A percentile compares a stretch with the other conserved stretches of the same genome.
Evolutionary conservation across 306 rosid species (phyloP).

Genomic region (Rosa lucieae): DNA sequence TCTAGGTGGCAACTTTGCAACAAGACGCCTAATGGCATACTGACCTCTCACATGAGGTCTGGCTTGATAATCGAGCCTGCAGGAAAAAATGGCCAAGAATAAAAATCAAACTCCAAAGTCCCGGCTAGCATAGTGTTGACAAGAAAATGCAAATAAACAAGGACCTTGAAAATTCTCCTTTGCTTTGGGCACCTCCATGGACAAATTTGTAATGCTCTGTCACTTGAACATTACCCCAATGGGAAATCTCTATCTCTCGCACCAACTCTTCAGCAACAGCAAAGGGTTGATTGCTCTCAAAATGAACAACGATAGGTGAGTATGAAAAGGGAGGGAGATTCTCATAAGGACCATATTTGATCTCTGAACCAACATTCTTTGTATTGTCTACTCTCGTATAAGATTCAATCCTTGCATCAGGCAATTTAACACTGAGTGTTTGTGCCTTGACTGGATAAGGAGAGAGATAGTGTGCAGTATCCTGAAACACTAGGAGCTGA

Average conservation of each 20-base stretch:
- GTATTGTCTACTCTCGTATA: constrained; percentile 67
- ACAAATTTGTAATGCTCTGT: constrained; percentile 84
- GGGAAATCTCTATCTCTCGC: constrained; percentile 92
- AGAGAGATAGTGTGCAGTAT: constrained; percentile 75
- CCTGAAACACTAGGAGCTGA: constrained; percentile 81
- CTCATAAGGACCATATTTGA: constrained; percentile 88
- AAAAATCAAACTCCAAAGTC: constrained; percentile 19
- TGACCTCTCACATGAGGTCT: constrained; percentile 78
- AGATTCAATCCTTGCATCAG: constrained; percentile 88
- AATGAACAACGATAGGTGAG: constrained; percentile 75
- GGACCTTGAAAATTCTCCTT: constrained; percentile 97
- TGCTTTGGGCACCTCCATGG: constrained; percentile 87
- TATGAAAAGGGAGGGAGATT: constrained; percentile 66
- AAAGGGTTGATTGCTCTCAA: constrained; percentile 82
- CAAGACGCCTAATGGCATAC: constrained; percentile 76
- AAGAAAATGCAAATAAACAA: constrained; percentile 20
- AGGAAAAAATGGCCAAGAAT: constrained; percentile 35
- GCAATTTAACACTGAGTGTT: constrained; percentile 71
- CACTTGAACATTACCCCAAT: constrained; percentile 95
- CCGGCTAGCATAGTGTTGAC: constrained; percentile 21
- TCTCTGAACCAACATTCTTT: constrained; percentile 81
- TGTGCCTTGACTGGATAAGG: constrained; percentile 77
- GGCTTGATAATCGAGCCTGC: constrained; percentile 91
- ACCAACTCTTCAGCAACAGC: constrained; percentile 84
- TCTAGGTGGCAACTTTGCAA: constrained; percentile 86